Base-by-base conservation (phyloP, 306 rosid genomes). In the Gastrolobium villosum region DNA sequence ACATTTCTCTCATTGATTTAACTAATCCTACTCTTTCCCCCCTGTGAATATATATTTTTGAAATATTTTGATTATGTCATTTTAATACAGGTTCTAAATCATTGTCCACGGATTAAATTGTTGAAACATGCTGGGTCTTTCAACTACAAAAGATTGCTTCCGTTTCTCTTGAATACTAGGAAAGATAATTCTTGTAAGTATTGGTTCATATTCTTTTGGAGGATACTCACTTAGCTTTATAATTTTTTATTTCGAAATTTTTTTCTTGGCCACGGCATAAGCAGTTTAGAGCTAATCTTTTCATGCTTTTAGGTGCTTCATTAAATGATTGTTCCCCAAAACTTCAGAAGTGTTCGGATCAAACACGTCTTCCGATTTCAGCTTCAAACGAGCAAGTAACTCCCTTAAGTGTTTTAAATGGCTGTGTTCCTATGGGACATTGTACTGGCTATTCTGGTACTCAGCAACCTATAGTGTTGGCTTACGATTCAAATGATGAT, bases 71-170 rank as follows among this genome's bases (percentile, higher is more conserved):
- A 7, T 53, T 35, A 39, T 67, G 60, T 67, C 37, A 7, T 74
- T 70, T 60, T 28, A 49, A 79, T 61, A 49, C 82, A 91, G 97
- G 85, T 74, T 65, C 56, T 86, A 46, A 80, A 89, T 76, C 89
- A 89, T 39, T 85, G 82, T 74, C 69, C 78, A 61, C 84, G 68
- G 72, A 41, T 82, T 65, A 87, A 89, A 78, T 52, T 83, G 70
- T 87, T 83, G 52, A 84, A 65, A 71, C 81, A 72, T 63, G 81
- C 87, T 10, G 90, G 89, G 20, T 87, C 94, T 52, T 59, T 84
- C 70, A 82, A 79, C 92, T 91, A 82, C 72, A 80, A 83, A 79
- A 89, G 98, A 82, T 40, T 89, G 87, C 96, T 88, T 75, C 98
- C 98, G 6, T 84, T 78, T 84, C 72, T 90, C 7, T 54, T 53